These are phyloP conservation scores for Phytophthora fragariaefolia DNA, from an alignment of 352 stramenopile species.

Conservation along the genomic window DNA sequence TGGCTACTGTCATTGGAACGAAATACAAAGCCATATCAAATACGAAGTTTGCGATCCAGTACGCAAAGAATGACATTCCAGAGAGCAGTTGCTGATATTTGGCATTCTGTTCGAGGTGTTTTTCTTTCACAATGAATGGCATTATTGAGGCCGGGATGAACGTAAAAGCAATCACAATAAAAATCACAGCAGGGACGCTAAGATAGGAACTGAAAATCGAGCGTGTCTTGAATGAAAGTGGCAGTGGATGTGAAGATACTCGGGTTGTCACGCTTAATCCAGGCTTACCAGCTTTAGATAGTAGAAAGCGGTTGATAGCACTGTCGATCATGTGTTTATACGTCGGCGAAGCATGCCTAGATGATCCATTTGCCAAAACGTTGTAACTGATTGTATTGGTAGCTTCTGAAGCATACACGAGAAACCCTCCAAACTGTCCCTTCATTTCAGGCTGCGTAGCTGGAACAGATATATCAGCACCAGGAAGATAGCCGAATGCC, in stretches of 20 bases:
- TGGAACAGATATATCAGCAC: constrained; percentile 8
- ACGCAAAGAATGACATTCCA: constrained; percentile 92
- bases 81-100: constrained; percentile 98
- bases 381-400: constrained; percentile 66
- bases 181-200: constrained; percentile 79
- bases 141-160: constrained; percentile 94
- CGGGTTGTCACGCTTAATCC: constrained; percentile 39
- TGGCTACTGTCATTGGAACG: constrained; percentile 63
- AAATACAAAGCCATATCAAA: constrained; percentile 94
- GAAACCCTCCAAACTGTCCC: constrained; percentile 60
- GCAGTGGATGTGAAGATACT: constrained; percentile 63
- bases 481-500: constrained; percentile 40
- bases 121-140: constrained; percentile 97
- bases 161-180: constrained; percentile 93
- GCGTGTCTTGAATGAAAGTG: constrained; percentile 59
- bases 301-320: constrained; percentile 60
- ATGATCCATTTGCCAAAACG: constrained; percentile 63
- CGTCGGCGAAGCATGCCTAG: constrained; percentile 46
- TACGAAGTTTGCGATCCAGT: constrained; percentile 96
- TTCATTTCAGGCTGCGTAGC: constrained; percentile 22
- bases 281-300: constrained; percentile 22
- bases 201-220: constrained; percentile 70
- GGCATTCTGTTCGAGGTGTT: constrained; percentile 90
- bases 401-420: constrained; percentile 49
- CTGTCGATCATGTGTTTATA: constrained; percentile 73